These are phyloP conservation scores for Syzygium syzygioides DNA, from an alignment of 441 rosid genomes.

Conservation along the genomic window DNA sequence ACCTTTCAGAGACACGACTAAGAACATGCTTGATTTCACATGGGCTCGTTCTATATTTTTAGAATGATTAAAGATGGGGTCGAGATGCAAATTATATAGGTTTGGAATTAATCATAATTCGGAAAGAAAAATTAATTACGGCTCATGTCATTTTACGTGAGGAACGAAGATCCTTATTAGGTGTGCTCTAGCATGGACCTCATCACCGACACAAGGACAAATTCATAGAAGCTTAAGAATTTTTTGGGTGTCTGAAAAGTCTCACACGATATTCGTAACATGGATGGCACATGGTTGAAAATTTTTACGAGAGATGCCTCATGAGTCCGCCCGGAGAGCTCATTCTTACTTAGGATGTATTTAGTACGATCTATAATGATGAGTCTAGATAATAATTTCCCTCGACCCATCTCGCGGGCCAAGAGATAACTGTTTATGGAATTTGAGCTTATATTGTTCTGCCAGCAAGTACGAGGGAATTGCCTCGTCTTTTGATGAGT, in stretches of 20 bases:
- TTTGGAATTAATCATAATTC: neutral
- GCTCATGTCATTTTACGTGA: neutral
- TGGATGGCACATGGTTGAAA: neutral
- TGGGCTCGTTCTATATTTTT: neutral
- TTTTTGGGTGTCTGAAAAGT: neutral
- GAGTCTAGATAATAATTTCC: neutral
- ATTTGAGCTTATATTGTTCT: neutral
- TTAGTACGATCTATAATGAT: neutral
- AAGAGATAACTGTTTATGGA: neutral
- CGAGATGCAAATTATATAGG: neutral
- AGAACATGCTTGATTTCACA: neutral
- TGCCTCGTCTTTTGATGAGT: neutral
- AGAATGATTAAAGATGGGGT: neutral
- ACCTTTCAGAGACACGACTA: neutral
- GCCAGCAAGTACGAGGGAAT: neutral
- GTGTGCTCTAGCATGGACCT: neutral
- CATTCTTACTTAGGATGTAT: neutral
- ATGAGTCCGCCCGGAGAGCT: neutral
- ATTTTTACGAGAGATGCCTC: neutral
- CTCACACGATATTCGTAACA: neutral
- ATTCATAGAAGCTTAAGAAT: neutral
- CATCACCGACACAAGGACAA: neutral
- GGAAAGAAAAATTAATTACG: neutral
- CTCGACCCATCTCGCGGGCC: fast-evolving
- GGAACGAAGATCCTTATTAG: neutral